phyloP scores from a whole-genome alignment of 306 rosid species.

The Acacia acuminata region DNA sequence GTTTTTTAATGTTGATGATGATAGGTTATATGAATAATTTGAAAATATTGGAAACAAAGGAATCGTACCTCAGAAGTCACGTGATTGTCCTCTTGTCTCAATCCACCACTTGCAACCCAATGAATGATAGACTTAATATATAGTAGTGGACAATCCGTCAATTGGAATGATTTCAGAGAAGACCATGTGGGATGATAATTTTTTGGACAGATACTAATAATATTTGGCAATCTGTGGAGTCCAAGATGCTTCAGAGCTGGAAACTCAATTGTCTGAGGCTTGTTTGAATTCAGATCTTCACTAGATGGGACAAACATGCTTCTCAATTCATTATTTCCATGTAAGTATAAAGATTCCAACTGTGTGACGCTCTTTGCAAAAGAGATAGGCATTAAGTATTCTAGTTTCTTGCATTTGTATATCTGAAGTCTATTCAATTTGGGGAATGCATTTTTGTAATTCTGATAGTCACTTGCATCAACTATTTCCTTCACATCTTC shows the following conservation, averaged over 20 bases:
- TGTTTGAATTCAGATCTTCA: neutral
- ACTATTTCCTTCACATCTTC: neutral
- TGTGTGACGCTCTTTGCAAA: neutral
- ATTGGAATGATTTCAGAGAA: neutral
- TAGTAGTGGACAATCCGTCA: too few species aligned
- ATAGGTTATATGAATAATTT: neutral
- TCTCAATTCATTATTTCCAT: neutral
- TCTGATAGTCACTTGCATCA: neutral
- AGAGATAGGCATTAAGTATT: neutral
- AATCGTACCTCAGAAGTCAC: neutral
- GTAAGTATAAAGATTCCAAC: accelerated
- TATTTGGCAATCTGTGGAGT: neutral
- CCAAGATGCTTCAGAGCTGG: neutral
- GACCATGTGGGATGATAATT: neutral
- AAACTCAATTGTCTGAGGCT: neutral
- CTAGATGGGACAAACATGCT: neutral
- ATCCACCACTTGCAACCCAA: neutral
- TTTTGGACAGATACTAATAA: neutral
- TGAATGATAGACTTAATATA: neutral
- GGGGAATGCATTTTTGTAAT: neutral
- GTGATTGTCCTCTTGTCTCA: neutral
- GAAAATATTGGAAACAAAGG: too few species aligned
- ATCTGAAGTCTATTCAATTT: neutral
- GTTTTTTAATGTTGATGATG: neutral
- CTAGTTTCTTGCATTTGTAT: accelerated